Evolutionary conservation across 192 early-diverging fungal species (phyloP).

Genomic region (Physocladia obscura): DNA sequence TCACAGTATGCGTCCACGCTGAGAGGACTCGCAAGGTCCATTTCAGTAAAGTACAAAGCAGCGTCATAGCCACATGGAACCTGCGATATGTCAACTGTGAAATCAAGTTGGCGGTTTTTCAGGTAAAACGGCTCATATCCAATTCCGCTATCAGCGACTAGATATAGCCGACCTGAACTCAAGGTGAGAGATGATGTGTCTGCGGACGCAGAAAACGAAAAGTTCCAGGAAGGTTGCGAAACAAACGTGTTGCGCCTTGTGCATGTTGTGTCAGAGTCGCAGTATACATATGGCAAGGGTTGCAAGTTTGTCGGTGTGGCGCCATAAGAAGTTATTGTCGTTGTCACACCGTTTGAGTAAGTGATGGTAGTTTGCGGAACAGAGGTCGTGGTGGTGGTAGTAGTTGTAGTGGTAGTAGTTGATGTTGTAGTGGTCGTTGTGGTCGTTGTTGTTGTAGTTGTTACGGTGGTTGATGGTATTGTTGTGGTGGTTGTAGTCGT

Average conservation of each 20-base stretch:
- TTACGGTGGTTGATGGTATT: background rate
- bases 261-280: background rate
- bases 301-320: too few relatives aligned
- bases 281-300: too few relatives aligned
- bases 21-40: background rate
- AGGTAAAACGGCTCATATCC: conserved; percentile 16
- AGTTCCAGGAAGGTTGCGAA: background rate
- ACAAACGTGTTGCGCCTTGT: background rate
- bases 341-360: background rate
- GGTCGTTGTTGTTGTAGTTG: background rate
- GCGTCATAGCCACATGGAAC: background rate
- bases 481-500: conserved; percentile 11
- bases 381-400: background rate
- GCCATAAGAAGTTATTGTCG: background rate
- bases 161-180: background rate
- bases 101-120: background rate
- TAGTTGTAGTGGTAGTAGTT: conserved; percentile 4
- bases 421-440: background rate
- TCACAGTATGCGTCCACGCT: conserved; percentile 4
- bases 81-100: conserved; percentile 4
- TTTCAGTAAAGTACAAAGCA: background rate
- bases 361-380: background rate
- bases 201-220: background rate
- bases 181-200: background rate
- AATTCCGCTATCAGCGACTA: conserved; percentile 2